Base-by-base conservation (phyloP, 345 rosid genomes). In the Eucalyptus decipiens region DNA sequence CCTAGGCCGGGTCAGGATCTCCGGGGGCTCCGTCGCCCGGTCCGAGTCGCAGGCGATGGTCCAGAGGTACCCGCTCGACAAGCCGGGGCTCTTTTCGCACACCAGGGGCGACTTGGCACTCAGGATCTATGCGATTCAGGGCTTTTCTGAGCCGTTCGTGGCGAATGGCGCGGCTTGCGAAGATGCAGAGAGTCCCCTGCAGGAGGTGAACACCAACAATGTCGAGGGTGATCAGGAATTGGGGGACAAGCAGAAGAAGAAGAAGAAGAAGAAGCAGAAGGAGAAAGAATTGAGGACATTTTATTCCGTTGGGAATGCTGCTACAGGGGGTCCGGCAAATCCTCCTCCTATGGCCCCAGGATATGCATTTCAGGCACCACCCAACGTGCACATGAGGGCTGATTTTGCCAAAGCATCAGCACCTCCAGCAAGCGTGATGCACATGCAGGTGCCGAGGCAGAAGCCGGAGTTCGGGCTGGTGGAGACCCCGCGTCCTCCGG, bases 401-500 rank as follows among this genome's bases (percentile, higher is more conserved):
- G 98, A 94, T 92, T 94, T 88, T 87, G 93, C 95, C 80, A 90
- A 90, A 88, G 95, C 94, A 42, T 72, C 37, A 34, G 92, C 93
- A 15, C 93, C 96, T 8, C 48, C 93, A 4, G 42, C 91, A 4
- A 85, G 91, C 15, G 93, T 93, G 52, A 93, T 91, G 94, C 95
- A 91, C 87, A 95, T 94, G 98, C 98, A 93, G 91, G 87, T 91
- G 89, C 98, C 97, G 49, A 91, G 88, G 88, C 95, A 76, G 94
- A 96, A 94, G 56, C 96, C 95, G 4, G 99, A 96, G 50, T 96
- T 94, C 89, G 91, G 87, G 51, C 90, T 98, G 88, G 95, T 94
- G 88, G 99, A 98, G 92, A 97, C 99, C 5, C 92, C 92, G 32
- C 99, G 99, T 45, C 99, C 99, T 45, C 99, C 97, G 5, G 85